Percentiles rank a stretch among this genome's conserved stretches.
These are phyloP conservation scores for Fusarium veterinarium DNA, from an alignment of 2,329 filamentous ascomycete genomes.

Conservation along the genomic window DNA sequence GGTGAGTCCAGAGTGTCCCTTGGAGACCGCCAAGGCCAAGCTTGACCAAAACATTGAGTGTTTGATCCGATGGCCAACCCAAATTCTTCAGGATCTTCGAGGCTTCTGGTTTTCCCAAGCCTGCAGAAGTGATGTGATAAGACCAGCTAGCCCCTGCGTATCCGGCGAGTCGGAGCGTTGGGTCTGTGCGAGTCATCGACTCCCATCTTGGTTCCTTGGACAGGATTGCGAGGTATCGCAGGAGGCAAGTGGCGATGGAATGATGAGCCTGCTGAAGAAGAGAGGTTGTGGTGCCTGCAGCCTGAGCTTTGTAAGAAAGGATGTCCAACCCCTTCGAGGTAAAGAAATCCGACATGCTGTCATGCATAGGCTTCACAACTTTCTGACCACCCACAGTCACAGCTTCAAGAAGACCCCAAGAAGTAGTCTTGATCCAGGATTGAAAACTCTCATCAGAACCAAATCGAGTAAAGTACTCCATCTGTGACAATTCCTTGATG, in stretches of 20 bases:
- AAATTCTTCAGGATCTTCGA: slow-evolving; percentile 1
- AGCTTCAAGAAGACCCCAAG: neutral
- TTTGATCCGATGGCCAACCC: neutral
- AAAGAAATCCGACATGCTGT: neutral
- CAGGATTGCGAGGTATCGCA: neutral
- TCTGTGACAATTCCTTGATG: neutral
- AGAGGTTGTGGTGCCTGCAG: neutral
- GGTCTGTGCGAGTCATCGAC: neutral
- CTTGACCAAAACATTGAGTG: neutral
- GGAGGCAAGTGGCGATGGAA: neutral
- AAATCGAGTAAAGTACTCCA: neutral
- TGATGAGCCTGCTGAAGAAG: neutral
- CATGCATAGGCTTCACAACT: neutral
- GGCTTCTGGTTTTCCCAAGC: neutral
- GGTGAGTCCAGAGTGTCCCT: neutral
- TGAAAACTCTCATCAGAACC: neutral
- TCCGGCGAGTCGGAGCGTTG: neutral
- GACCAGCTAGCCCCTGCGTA: neutral
- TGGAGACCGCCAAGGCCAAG: neutral
- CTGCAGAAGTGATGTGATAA: neutral
- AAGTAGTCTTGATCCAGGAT: slow-evolving; percentile 4
- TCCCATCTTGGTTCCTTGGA: slow-evolving; percentile 1
- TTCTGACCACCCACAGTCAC: neutral
- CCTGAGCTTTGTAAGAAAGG: neutral
- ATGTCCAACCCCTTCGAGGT: neutral